These are phyloP conservation scores for Physocladia obscura DNA, from an alignment of 192 early-diverging fungal genomes.

Conservation along the genomic window DNA sequence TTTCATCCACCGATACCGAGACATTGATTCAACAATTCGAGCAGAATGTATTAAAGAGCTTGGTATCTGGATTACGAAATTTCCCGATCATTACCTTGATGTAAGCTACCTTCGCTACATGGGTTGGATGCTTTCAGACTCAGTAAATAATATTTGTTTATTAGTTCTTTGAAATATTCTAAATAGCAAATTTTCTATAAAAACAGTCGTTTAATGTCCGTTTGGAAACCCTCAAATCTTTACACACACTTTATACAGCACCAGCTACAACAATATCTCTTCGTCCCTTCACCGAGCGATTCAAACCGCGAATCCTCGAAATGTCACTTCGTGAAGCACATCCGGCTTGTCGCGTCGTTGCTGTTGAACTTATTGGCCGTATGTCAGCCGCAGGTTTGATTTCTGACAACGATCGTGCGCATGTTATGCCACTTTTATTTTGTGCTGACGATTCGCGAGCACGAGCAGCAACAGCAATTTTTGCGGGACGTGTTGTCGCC, in stretches of 20 bases:
- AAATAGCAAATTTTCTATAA: not conserved
- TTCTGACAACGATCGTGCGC: slow-evolving; percentile 60
- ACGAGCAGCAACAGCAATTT: slow-evolving; percentile 62
- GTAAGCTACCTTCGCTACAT: slow-evolving; percentile 76
- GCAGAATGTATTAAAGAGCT: slow-evolving; percentile 80
- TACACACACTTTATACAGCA: slow-evolving; percentile 54
- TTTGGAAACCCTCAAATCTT: slow-evolving; percentile 65
- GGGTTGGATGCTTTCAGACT: slow-evolving; percentile 87
- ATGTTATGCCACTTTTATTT: slow-evolving; percentile 70
- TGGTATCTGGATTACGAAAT: slow-evolving; percentile 71
- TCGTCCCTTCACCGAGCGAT: slow-evolving; percentile 65
- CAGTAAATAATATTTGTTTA: slow-evolving; percentile 24
- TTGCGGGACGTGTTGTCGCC: slow-evolving; percentile 56
- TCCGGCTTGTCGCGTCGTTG: slow-evolving; percentile 22
- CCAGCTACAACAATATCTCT: slow-evolving; percentile 54
- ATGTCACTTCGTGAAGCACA: slow-evolving; percentile 74
- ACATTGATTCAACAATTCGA: slow-evolving; percentile 82
- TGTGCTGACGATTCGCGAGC: slow-evolving; percentile 67
- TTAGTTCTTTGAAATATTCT: not conserved
- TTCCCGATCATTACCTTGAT: slow-evolving; percentile 72
- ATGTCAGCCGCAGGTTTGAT: slow-evolving; percentile 56
- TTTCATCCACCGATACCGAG: slow-evolving; percentile 87
- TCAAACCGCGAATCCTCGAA: slow-evolving; percentile 70
- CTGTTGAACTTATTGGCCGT: slow-evolving; percentile 49
- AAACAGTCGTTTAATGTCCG: slow-evolving; percentile 48